Conservation (phyloP, 768 basidiomycete species). For the Zangia roseola region DNA sequence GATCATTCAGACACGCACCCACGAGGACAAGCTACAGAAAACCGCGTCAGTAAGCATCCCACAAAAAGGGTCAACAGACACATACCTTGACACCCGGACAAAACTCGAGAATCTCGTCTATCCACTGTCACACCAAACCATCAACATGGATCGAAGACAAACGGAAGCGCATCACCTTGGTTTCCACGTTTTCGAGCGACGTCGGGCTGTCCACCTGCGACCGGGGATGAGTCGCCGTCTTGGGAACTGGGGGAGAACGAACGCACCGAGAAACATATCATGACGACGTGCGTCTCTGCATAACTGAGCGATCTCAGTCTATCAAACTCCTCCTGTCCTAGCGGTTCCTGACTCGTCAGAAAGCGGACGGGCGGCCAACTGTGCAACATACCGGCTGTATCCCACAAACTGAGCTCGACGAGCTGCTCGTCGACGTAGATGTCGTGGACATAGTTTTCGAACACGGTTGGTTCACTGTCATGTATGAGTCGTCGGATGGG, state of each 20-base stretch:
- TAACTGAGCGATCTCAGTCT: constrained; percentile 91
- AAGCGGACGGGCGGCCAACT: not conserved
- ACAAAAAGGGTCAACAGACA: constrained; percentile 4
- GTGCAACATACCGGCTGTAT: constrained; percentile 77
- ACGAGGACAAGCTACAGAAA: constrained; percentile 73
- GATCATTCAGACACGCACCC: constrained; percentile 50
- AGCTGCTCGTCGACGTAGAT: constrained; percentile 81
- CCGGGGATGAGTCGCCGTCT: not conserved
- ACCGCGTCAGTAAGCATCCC: constrained; percentile 3
- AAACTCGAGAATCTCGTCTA: constrained; percentile 88
- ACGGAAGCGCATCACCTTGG: constrained; percentile 54
- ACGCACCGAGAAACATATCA: constrained; percentile 92
- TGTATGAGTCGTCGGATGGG: not conserved
- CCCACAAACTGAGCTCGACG: constrained; percentile 94
- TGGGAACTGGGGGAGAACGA: not conserved
- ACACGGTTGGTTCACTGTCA: constrained; percentile 85
- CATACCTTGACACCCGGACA: constrained; percentile 92
- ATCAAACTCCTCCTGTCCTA: constrained; percentile 96
- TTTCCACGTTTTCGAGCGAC: constrained; percentile 95
- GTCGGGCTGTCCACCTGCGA: constrained; percentile 85
- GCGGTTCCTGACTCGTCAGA: constrained; percentile 32
- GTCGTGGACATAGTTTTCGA: constrained; percentile 96
- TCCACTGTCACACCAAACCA: constrained; percentile 61
- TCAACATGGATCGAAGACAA: not conserved
- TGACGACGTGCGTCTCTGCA: constrained; percentile 93